Evolutionary conservation across 2,329 filamentous ascomycete species (phyloP).

Genomic region (Exophiala mesophila): DNA sequence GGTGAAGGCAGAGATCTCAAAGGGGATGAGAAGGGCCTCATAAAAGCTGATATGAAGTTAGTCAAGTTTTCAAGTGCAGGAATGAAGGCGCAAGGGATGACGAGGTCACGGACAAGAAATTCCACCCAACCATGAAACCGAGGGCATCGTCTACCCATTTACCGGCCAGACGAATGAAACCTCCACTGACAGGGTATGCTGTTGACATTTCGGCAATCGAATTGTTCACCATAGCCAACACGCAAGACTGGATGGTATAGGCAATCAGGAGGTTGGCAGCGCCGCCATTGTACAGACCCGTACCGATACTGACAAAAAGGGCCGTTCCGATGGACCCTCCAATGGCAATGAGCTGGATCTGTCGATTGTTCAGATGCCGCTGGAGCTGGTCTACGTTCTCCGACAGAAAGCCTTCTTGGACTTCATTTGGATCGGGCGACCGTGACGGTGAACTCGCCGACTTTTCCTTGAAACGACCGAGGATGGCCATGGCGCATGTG

Average conservation of each 20-base stretch:
- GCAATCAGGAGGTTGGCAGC: slow-evolving; percentile 36
- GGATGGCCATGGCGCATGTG: not conserved
- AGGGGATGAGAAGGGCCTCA: slow-evolving; percentile 36
- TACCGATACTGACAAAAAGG: slow-evolving; percentile 39
- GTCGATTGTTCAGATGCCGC: slow-evolving; percentile 14
- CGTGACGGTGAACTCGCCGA: not conserved
- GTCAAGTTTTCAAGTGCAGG: no score
- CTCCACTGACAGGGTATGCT: slow-evolving; percentile 38
- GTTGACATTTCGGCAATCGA: slow-evolving; percentile 42
- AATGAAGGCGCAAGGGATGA: no score
- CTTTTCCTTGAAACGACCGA: not conserved
- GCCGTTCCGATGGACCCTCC: slow-evolving; percentile 38
- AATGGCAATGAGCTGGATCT: slow-evolving; percentile 21
- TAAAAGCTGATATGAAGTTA: slow-evolving; percentile 34
- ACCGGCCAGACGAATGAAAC: slow-evolving; percentile 39
- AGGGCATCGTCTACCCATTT: slow-evolving; percentile 45
- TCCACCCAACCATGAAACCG: slow-evolving; percentile 44
- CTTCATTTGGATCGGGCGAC: not conserved
- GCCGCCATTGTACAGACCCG: slow-evolving; percentile 32
- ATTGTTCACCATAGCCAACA: slow-evolving; percentile 35
- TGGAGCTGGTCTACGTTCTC: slow-evolving; percentile 13
- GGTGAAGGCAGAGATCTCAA: slow-evolving; percentile 41
- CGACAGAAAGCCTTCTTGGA: not conserved
- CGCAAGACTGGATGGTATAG: slow-evolving; percentile 28
- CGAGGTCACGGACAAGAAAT: slow-evolving; percentile 36